These are phyloP conservation scores for Teratosphaeria zuluensis DNA, from an alignment of 2,329 filamentous ascomycete species.

Conservation along the genomic window DNA sequence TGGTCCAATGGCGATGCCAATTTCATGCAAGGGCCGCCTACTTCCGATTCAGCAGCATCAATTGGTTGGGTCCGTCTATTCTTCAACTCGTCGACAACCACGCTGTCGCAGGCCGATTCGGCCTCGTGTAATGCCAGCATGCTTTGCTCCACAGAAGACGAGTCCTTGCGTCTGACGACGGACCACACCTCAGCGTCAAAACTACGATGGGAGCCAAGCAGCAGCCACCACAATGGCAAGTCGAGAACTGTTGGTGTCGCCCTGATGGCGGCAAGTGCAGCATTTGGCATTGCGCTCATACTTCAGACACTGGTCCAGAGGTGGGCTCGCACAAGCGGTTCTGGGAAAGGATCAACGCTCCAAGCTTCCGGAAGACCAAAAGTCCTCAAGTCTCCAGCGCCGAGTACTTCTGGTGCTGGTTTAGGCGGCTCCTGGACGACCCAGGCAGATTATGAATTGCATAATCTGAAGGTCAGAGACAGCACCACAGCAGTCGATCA, in stretches of 20 bases:
- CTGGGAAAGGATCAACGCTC: neutral
- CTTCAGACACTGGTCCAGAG: slow-evolving; percentile 6
- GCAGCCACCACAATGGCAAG: neutral
- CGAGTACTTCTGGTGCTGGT: neutral
- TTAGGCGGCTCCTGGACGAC: slow-evolving; percentile 3
- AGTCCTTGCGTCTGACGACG: slow-evolving; percentile 13
- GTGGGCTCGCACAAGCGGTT: neutral
- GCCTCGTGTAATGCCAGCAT: slow-evolving; percentile 7
- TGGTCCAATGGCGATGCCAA: slow-evolving; percentile 39
- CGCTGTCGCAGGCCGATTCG: slow-evolving; percentile 11
- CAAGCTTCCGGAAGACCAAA: neutral
- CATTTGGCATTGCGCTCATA: slow-evolving; percentile 7
- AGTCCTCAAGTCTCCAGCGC: slow-evolving; percentile 4
- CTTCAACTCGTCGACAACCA: slow-evolving; percentile 40
- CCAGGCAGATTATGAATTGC: slow-evolving; percentile 5
- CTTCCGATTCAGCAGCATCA: slow-evolving; percentile 30
- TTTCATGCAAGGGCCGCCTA: slow-evolving; percentile 38
- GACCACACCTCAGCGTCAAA: slow-evolving; percentile 6
- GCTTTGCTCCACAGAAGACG: slow-evolving; percentile 20
- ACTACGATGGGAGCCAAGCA: neutral
- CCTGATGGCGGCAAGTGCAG: slow-evolving; percentile 4
- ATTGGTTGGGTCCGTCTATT: slow-evolving; percentile 40
- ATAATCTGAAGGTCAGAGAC: neutral
- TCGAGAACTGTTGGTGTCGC: slow-evolving; percentile 5
- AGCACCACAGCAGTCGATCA: neutral